A percentile compares a stretch with the other conserved stretches of the same genome.
These are phyloP conservation scores for Tricholoma terreum DNA, from an alignment of 768 basidiomycete species.

Conservation along the genomic window DNA sequence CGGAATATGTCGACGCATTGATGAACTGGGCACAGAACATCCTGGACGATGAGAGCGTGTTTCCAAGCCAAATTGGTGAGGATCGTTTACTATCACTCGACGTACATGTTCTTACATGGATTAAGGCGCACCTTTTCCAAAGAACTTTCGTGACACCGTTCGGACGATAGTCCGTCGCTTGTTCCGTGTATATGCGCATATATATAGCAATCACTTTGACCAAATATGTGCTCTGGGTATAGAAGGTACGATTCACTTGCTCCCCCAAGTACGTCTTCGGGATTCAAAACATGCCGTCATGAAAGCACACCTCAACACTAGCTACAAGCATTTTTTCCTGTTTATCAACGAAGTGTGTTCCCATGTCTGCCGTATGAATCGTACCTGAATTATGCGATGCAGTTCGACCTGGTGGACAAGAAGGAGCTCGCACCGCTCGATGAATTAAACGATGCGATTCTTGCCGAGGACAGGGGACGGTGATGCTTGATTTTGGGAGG, in stretches of 20 bases:
- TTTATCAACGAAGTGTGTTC: slow-evolving; percentile 87
- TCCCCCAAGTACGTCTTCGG: not conserved
- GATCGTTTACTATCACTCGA: not conserved
- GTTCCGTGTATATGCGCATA: slow-evolving; percentile 97
- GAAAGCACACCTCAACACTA: slow-evolving; percentile 94
- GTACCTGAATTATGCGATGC: slow-evolving; percentile 9
- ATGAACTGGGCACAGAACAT: slow-evolving; percentile 98
- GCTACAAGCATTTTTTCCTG: slow-evolving; percentile 96
- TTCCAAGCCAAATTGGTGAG: slow-evolving; percentile 93
- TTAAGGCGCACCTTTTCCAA: slow-evolving; percentile 85
- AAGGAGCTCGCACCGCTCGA: slow-evolving; percentile 94
- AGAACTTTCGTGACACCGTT: slow-evolving; percentile 85
- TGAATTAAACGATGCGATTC: slow-evolving; percentile 91
- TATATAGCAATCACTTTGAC: slow-evolving; percentile 99
- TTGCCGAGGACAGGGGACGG: slow-evolving; percentile 46
- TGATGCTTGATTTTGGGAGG: not conserved
- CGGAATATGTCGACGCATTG: slow-evolving; percentile 94
- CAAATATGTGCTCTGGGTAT: slow-evolving; percentile 98
- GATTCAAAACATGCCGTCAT: not conserved
- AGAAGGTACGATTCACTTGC: slow-evolving; percentile 59
- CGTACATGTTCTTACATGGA: not conserved
- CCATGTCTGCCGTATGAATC: not conserved
- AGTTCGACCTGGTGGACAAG: slow-evolving; percentile 95
- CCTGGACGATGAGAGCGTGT: slow-evolving; percentile 87
- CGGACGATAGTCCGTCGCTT: slow-evolving; percentile 88